phyloP scores from a whole-genome alignment of 768 basidiomycete species.

The Boletellus ananiceps region DNA sequence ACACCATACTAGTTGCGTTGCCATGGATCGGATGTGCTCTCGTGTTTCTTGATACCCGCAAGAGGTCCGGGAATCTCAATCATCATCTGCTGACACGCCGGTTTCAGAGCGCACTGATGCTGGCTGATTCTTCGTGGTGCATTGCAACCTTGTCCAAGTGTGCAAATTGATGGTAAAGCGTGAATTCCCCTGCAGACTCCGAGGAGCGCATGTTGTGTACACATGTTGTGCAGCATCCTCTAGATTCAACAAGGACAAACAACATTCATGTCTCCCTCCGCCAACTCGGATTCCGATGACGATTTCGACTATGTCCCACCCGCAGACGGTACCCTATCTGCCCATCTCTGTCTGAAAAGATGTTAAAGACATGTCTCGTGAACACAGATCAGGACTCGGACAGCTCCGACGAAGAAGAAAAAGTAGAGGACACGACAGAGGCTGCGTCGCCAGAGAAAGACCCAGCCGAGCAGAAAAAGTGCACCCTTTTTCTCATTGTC shows the following conservation, averaged over 20 bases:
- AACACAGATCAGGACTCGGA: slow-evolving; percentile 31
- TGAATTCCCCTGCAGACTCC: too few species aligned
- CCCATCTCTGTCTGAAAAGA: not conserved
- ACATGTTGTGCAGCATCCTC: slow-evolving; percentile 17
- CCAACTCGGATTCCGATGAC: slow-evolving; percentile 58
- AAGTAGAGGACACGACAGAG: slow-evolving; percentile 32
- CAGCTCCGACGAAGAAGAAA: slow-evolving; percentile 34
- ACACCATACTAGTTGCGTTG: too few species aligned
- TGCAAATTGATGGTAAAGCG: not conserved
- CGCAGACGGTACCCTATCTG: slow-evolving; percentile 30
- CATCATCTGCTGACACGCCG: too few species aligned
- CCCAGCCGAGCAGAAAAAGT: slow-evolving; percentile 44
- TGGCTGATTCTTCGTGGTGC: too few species aligned
- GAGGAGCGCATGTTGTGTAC: slow-evolving; percentile 12
- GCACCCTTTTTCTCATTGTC: not conserved
- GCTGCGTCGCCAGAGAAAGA: slow-evolving; percentile 29
- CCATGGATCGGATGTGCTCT: too few species aligned
- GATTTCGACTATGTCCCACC: slow-evolving; percentile 61
- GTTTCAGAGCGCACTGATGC: too few species aligned
- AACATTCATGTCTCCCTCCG: slow-evolving; percentile 17
- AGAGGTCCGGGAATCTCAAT: too few species aligned
- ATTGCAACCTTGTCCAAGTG: too few species aligned
- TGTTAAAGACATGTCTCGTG: not conserved
- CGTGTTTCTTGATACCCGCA: too few species aligned
- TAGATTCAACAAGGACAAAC: slow-evolving; percentile 28